phyloP scores from a whole-genome alignment of 1,139 yeast species.

The Scheffersomyces quercinus region DNA sequence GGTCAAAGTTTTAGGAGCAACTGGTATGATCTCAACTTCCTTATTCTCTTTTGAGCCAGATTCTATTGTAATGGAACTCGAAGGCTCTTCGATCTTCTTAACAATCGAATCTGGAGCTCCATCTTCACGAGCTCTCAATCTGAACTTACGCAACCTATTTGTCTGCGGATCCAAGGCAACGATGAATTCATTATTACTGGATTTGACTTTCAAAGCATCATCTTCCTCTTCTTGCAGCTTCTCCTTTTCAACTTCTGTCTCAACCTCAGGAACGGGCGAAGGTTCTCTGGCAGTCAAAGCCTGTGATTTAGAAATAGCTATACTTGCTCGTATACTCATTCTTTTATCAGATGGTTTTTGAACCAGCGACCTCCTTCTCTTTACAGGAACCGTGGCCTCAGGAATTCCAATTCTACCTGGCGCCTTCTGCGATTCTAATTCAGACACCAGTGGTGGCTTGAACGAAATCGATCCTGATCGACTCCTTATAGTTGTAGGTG shows the following conservation, averaged over 20 bases:
- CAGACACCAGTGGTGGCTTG: conserved; percentile 15
- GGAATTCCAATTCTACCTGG: conserved; percentile 45
- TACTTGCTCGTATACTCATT: background rate
- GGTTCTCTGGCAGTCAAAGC: conserved; percentile 8
- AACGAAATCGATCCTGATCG: conserved; percentile 29
- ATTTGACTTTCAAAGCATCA: background rate
- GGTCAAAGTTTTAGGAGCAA: conserved; percentile 34
- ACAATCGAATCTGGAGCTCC: conserved; percentile 2
- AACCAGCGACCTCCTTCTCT: conserved; percentile 29
- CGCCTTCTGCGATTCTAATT: conserved; percentile 13
- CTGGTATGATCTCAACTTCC: conserved; percentile 15
- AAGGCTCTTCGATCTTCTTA: conserved; percentile 1
- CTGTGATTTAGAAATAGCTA: background rate
- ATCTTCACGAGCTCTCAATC: conserved; percentile 11
- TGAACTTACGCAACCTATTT: conserved; percentile 19
- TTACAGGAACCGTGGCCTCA: conserved; percentile 27
- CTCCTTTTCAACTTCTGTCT: no score
- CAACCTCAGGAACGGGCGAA: conserved; percentile 11
- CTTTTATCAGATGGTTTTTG: conserved; percentile 3
- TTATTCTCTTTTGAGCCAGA: conserved; percentile 1
- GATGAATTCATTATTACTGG: conserved; percentile 17
- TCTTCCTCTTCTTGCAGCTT: background rate
- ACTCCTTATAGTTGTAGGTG: conserved; percentile 25
- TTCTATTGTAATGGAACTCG: background rate
- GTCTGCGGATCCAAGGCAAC: conserved; percentile 33